These are phyloP conservation scores for Pythium vanterpoolii DNA, from an alignment of 352 stramenopile species.

Conservation along the genomic window DNA sequence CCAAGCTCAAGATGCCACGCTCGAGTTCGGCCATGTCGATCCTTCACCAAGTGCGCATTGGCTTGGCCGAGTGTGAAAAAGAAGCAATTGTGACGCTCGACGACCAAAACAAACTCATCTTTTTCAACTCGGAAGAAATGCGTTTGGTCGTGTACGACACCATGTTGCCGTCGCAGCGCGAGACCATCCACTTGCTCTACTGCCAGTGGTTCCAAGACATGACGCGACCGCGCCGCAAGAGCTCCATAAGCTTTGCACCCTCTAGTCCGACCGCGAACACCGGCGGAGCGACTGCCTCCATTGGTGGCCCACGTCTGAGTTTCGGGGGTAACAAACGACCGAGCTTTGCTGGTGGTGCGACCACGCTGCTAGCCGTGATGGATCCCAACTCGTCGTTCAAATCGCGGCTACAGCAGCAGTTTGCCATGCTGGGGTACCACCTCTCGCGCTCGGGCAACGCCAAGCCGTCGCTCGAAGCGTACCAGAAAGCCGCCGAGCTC, in stretches of 20 bases:
- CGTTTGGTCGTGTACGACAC: slow-evolving; percentile 62
- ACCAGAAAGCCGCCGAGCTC: slow-evolving; percentile 54
- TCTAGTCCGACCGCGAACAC: slow-evolving; percentile 5
- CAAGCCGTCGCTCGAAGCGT: slow-evolving; percentile 53
- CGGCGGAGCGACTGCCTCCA: no score
- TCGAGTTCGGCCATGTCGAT: slow-evolving; percentile 41
- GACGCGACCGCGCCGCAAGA: slow-evolving; percentile 14
- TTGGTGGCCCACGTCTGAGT: not conserved
- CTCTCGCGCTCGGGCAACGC: slow-evolving; percentile 51
- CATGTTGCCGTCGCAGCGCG: slow-evolving; percentile 61
- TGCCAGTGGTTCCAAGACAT: slow-evolving; percentile 49
- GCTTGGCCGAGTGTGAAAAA: slow-evolving; percentile 25
- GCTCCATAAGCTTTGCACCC: slow-evolving; percentile 9
- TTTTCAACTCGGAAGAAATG: slow-evolving; percentile 70
- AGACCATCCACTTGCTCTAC: slow-evolving; percentile 61
- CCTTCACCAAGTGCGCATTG: slow-evolving; percentile 43
- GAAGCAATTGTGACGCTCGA: slow-evolving; percentile 46
- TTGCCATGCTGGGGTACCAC: slow-evolving; percentile 64
- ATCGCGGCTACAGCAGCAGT: slow-evolving; percentile 41
- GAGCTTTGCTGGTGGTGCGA: slow-evolving; percentile 2
- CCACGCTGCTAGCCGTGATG: slow-evolving; percentile 1
- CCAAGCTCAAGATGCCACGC: slow-evolving; percentile 34
- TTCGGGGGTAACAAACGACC: not conserved
- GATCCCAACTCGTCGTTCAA: slow-evolving; percentile 9
- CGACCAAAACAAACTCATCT: slow-evolving; percentile 50